Conservation (phyloP, 1,284 basidiomycete genomes). For the Xerocomus minutiporus region DNA sequence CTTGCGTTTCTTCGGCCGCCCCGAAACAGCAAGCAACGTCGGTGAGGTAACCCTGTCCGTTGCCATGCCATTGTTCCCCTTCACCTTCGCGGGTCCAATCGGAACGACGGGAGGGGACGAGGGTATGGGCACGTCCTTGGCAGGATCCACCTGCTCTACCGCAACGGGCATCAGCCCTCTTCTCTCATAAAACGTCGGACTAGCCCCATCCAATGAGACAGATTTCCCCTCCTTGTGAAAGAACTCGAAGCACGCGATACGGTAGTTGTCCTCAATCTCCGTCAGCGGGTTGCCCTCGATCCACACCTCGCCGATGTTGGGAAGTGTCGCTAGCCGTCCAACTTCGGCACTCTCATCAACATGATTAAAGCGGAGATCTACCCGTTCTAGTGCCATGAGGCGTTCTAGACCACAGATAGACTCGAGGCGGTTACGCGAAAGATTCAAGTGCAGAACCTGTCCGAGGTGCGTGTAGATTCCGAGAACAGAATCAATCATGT, state of each 20-base stretch:
- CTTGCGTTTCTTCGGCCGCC: constrained; percentile 52
- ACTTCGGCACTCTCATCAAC: constrained; percentile 85
- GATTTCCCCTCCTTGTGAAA: constrained; percentile 79
- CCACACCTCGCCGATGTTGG: constrained; percentile 74
- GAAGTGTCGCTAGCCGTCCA: constrained; percentile 76
- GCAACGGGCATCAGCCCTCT: constrained; percentile 50
- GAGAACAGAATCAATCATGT: constrained; percentile 94
- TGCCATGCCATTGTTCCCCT: constrained; percentile 27
- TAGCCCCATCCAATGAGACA: constrained; percentile 70
- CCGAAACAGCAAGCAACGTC: constrained; percentile 38
- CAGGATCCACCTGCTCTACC: constrained; percentile 48
- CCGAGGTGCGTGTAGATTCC: constrained; percentile 84
- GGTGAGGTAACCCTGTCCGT: constrained; percentile 37
- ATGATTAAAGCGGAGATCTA: constrained; percentile 83
- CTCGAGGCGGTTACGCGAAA: constrained; percentile 84
- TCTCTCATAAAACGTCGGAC: constrained; percentile 75
- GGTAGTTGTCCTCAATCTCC: constrained; percentile 67
- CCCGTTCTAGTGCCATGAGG: constrained; percentile 72
- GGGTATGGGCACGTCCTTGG: constrained; percentile 45
- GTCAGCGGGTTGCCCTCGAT: constrained; percentile 77
- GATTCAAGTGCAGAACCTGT: constrained; percentile 70
- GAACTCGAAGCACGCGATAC: constrained; percentile 74
- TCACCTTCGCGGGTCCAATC: constrained; percentile 37
- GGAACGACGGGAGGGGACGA: constrained; percentile 59
- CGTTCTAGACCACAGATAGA: constrained; percentile 92